phyloP scores from a whole-genome alignment of 2,329 filamentous ascomycete species.

The Nemania sp. region DNA sequence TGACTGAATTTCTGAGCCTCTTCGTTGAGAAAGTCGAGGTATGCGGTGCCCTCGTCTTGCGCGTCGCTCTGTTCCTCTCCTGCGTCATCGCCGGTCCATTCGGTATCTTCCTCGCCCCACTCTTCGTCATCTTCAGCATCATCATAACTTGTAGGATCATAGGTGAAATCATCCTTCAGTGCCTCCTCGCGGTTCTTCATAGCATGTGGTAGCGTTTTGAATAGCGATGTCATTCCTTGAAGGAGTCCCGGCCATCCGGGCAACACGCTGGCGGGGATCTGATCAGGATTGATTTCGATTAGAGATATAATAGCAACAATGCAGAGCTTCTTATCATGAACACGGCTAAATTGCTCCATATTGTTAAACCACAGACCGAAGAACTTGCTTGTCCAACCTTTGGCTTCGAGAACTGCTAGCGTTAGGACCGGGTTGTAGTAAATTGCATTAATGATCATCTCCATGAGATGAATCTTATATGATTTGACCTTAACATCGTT shows the following conservation, averaged over 20 bases:
- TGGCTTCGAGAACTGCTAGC: constrained; percentile 83
- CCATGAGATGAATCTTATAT: constrained; percentile 94
- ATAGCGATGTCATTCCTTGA: constrained; percentile 83
- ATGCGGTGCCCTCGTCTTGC: constrained; percentile 90
- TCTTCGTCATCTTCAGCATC: constrained; percentile 76
- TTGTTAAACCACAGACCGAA: constrained; percentile 98
- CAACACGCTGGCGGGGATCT: constrained; percentile 89
- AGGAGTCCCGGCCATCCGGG: constrained; percentile 93
- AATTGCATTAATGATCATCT: constrained; percentile 97
- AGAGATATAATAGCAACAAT: constrained; percentile 91
- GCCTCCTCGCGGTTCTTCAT: constrained; percentile 92
- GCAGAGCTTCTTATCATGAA: constrained; percentile 98
- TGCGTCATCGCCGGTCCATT: constrained; percentile 76
- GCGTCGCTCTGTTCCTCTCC: constrained; percentile 68
- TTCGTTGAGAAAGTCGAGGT: constrained; percentile 93
- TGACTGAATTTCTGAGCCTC: constrained; percentile 88
- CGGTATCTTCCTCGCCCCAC: constrained; percentile 78
- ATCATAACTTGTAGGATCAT: constrained; percentile 62
- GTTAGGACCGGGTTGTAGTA: constrained; percentile 93
- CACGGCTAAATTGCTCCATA: constrained; percentile 89
- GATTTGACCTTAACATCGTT: constrained; percentile 86
- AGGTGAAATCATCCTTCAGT: constrained; percentile 81
- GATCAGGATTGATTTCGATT: constrained; percentile 74
- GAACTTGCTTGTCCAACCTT: constrained; percentile 97
- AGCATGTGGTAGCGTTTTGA: constrained; percentile 86